phyloP scores from a whole-genome alignment of 192 early-diverging fungal genomes.

The Coemansia sp. region DNA sequence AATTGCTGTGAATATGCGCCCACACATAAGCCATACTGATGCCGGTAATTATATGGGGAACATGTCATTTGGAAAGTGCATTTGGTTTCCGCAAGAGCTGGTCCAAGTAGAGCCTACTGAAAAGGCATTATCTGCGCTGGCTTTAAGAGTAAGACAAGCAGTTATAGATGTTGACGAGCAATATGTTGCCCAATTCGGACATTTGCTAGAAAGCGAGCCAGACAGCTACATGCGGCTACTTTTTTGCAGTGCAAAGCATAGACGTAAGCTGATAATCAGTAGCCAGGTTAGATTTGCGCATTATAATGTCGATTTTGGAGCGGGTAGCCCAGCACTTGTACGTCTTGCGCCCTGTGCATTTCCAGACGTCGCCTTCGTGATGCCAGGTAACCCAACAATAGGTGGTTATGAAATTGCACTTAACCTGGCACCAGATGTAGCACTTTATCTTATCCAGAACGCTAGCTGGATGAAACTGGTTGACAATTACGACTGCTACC shows the following conservation, averaged over 20 bases:
- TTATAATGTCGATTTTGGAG: conserved; percentile 2
- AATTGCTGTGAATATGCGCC: neutral
- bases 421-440: neutral
- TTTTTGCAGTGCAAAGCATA: neutral
- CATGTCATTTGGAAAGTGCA: neutral
- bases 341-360: neutral
- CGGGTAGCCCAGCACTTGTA: neutral
- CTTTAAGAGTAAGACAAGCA: neutral
- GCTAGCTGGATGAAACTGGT: neutral
- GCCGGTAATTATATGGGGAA: neutral
- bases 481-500: neutral
- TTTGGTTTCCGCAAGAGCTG: neutral
- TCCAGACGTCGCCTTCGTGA: neutral
- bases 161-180: neutral
- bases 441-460: neutral
- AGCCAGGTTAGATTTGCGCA: neutral
- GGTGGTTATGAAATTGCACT: neutral
- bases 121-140: neutral
- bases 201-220: neutral
- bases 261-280: neutral
- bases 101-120: neutral
- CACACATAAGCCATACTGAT: neutral
- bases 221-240: neutral
- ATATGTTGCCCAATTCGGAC: neutral
- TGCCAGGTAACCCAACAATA: neutral